Conservation (phyloP, 139 green algal species). For the Chlamydomonas sphaeroides region DNA sequence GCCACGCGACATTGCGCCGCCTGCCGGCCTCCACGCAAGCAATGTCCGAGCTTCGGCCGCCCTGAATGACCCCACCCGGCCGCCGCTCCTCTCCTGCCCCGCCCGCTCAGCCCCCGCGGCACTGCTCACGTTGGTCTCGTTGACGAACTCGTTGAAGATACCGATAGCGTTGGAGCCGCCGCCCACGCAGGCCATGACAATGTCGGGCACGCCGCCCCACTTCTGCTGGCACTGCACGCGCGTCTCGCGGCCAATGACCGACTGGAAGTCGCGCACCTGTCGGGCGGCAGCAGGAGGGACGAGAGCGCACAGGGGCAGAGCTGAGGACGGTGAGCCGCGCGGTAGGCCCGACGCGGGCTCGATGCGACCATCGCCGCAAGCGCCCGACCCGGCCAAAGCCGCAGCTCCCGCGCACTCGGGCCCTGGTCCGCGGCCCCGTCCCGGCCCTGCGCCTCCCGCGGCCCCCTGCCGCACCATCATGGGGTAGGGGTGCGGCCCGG, state of each 20-base stretch:
- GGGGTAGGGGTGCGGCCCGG: slow-evolving; percentile 98
- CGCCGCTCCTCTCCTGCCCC: background rate
- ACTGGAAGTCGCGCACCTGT: slow-evolving; percentile 95
- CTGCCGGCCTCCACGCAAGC: too few relatives aligned
- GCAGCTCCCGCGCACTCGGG: too few relatives aligned
- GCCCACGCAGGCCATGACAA: slow-evolving; percentile 97
- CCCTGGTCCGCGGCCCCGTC: too few relatives aligned
- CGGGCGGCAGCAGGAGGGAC: too few relatives aligned
- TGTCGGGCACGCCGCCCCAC: slow-evolving; percentile 90
- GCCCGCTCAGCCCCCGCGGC: background rate
- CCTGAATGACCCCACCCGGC: background rate
- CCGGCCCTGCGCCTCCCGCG: too few relatives aligned
- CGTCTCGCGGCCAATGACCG: slow-evolving; percentile 93
- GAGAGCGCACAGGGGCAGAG: too few relatives aligned
- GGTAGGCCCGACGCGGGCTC: too few relatives aligned
- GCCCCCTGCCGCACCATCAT: slow-evolving; percentile 87
- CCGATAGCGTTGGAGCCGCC: slow-evolving; percentile 99
- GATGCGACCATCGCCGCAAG: too few relatives aligned
- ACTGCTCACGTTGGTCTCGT: slow-evolving; percentile 68
- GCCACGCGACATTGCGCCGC: too few relatives aligned
- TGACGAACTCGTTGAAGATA: slow-evolving; percentile 98
- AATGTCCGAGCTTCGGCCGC: too few relatives aligned
- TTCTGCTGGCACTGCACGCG: slow-evolving; percentile 80
- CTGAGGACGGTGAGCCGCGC: too few relatives aligned
- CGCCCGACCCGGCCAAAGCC: too few relatives aligned